Evolutionary conservation across 495 filamentous ascomycete genomes (phyloP).

Genomic region (Penicillium coffeae): DNA sequence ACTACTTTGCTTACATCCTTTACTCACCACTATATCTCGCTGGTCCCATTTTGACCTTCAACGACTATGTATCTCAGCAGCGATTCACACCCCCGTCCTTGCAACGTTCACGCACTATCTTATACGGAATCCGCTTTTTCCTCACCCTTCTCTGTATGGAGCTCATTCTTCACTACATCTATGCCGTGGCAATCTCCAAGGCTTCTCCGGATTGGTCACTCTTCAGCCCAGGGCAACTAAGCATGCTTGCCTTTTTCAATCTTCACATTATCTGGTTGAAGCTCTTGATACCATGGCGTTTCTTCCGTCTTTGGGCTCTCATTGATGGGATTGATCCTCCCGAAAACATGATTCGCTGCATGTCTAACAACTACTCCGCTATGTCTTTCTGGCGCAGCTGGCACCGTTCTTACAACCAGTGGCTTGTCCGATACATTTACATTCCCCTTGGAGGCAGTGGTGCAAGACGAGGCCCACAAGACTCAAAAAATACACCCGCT

Average conservation of each 20-base stretch:
- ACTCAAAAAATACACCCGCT: conserved; percentile 10
- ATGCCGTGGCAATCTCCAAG: conserved; percentile 90
- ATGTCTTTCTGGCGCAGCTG: conserved; percentile 94
- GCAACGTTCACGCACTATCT: conserved; percentile 58
- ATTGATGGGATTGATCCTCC: conserved; percentile 89
- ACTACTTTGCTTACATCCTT: conserved; percentile 81
- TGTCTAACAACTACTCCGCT: conserved; percentile 89
- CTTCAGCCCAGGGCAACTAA: conserved; percentile 85
- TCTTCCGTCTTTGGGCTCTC: conserved; percentile 94
- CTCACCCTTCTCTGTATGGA: conserved; percentile 87
- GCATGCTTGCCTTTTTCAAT: conserved; percentile 93
- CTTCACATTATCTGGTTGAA: conserved; percentile 98
- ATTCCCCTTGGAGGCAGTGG: conserved; percentile 70
- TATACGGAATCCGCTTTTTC: conserved; percentile 82
- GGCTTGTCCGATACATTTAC: conserved; percentile 92
- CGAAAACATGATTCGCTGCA: conserved; percentile 97
- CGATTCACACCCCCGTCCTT: conserved; percentile 68
- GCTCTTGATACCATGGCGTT: conserved; percentile 90
- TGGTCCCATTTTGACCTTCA: conserved; percentile 94
- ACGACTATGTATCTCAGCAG: conserved; percentile 91
- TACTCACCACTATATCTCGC: conserved; percentile 93
- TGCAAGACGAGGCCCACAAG: conserved; percentile 16
- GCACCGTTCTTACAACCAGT: conserved; percentile 93
- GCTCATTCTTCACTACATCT: conserved; percentile 87
- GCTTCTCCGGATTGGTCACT: conserved; percentile 69